phyloP scores from a whole-genome alignment of 169 alveolate species.

The Plasmodium yoelii region DNA sequence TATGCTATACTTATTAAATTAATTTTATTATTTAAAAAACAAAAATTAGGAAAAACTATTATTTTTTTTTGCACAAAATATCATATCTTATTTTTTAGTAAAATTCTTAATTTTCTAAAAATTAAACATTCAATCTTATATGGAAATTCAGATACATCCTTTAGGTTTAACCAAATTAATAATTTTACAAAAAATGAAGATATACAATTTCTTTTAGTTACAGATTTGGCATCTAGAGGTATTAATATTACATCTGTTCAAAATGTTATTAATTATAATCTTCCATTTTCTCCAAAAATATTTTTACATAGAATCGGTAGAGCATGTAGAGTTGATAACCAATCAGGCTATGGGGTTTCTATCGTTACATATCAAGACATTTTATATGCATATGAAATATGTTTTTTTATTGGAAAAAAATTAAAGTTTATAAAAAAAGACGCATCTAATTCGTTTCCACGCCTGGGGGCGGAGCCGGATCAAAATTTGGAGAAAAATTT shows the following conservation, averaged over 20 bases:
- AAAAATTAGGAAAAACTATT: constrained; percentile 88
- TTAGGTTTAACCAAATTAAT: constrained; percentile 87
- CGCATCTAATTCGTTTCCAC: neutral
- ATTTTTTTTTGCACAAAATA: constrained; percentile 92
- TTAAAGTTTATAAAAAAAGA: constrained; percentile 1
- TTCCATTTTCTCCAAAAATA: constrained; percentile 96
- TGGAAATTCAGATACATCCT: constrained; percentile 90
- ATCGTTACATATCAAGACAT: constrained; percentile 89
- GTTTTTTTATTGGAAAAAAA: constrained; percentile 64
- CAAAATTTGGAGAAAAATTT: neutral
- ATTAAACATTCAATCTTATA: constrained; percentile 82
- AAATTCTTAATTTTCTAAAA: constrained; percentile 82
- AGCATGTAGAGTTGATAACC: constrained; percentile 97
- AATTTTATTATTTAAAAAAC: constrained; percentile 64
- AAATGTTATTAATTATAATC: constrained; percentile 97
- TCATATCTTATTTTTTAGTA: constrained; percentile 90
- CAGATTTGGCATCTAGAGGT: constrained; percentile 99
- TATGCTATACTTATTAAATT: constrained; percentile 88
- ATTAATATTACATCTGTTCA: constrained; percentile 98
- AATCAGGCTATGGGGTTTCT: constrained; percentile 94
- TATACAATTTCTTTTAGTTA: constrained; percentile 93
- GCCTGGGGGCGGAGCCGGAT: neutral
- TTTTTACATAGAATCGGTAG: constrained; percentile 99
- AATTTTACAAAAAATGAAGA: constrained; percentile 85
- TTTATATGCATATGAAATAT: constrained; percentile 76